Conservation (phyloP, 2,329 filamentous ascomycete genomes). For the Botrytis cinerea region DNA sequence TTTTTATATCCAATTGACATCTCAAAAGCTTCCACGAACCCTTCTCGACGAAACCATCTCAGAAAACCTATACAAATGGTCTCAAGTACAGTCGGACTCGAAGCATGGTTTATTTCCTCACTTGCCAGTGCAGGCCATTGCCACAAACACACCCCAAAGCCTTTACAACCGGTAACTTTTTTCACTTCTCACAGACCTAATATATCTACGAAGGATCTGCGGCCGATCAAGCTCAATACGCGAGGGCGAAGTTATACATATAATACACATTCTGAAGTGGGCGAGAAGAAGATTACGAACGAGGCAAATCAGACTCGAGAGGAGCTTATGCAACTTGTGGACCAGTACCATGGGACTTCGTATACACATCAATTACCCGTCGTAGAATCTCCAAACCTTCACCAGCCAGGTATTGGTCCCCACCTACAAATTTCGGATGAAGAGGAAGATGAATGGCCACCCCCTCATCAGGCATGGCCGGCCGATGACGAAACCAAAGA, state of each 20-base stretch:
- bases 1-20: constrained; percentile 39
- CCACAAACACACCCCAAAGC: constrained; percentile 34
- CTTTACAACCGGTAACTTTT: constrained; percentile 26
- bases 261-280: constrained; percentile 5
- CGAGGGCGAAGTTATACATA: constrained; percentile 30
- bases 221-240: constrained; percentile 20
- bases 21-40: constrained; percentile 23
- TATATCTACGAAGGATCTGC: constrained; percentile 22
- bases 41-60: neutral
- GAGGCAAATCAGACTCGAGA: constrained; percentile 41
- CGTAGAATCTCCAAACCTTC: constrained; percentile 53
- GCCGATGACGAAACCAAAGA: constrained; percentile 35
- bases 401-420: constrained; percentile 54
- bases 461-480: constrained; percentile 38
- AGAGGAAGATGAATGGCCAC: constrained; percentile 48
- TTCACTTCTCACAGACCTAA: constrained; percentile 32
- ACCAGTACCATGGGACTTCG: constrained; percentile 50
- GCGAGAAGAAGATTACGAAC: constrained; percentile 15
- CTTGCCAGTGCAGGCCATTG: constrained; percentile 39
- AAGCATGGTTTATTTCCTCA: constrained; percentile 42
- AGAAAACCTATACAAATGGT: constrained; percentile 24
- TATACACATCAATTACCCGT: constrained; percentile 57
- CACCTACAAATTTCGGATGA: constrained; percentile 53
- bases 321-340: constrained; percentile 56
- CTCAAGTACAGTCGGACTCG: constrained; percentile 31